A percentile compares a stretch with the other conserved stretches of the same genome.
phyloP scores from a whole-genome alignment of 2,329 filamentous ascomycete species.

The Colletotrichum plurivorum region DNA sequence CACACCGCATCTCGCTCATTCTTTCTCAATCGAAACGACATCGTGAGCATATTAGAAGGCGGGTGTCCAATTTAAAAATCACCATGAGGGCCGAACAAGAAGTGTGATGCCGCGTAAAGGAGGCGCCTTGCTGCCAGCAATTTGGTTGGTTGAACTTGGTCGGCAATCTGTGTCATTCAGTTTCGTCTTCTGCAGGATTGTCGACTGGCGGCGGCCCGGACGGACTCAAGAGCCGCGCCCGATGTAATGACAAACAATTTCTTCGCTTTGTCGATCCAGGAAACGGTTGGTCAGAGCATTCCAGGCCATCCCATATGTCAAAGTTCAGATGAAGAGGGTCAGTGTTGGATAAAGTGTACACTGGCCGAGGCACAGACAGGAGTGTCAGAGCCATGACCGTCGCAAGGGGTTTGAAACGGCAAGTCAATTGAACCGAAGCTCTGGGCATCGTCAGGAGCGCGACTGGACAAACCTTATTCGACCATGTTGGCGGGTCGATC shows the following conservation, averaged over 20 bases:
- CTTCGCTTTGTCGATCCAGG: neutral
- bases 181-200: no score
- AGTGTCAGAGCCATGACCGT: slow-evolving; percentile 9
- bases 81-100: no score
- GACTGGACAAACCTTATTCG: slow-evolving; percentile 24
- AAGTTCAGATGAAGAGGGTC: slow-evolving; percentile 25
- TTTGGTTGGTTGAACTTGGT: no score
- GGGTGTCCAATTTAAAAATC: no score
- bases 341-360: slow-evolving; percentile 1
- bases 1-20: no score
- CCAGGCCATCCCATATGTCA: neutral
- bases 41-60: no score
- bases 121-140: no score
- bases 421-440: slow-evolving; percentile 15
- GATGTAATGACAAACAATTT: neutral
- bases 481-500: slow-evolving; percentile 6
- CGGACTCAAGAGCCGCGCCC: no score
- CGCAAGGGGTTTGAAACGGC: slow-evolving; percentile 11
- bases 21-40: no score
- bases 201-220: no score
- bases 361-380: slow-evolving; percentile 1
- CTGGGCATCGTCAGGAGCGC: neutral
- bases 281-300: slow-evolving; percentile 12
- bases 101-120: no score
- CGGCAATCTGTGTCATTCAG: no score